These are phyloP conservation scores for Fusarium virguliforme DNA, from an alignment of 2,329 filamentous ascomycete genomes.

Conservation along the genomic window DNA sequence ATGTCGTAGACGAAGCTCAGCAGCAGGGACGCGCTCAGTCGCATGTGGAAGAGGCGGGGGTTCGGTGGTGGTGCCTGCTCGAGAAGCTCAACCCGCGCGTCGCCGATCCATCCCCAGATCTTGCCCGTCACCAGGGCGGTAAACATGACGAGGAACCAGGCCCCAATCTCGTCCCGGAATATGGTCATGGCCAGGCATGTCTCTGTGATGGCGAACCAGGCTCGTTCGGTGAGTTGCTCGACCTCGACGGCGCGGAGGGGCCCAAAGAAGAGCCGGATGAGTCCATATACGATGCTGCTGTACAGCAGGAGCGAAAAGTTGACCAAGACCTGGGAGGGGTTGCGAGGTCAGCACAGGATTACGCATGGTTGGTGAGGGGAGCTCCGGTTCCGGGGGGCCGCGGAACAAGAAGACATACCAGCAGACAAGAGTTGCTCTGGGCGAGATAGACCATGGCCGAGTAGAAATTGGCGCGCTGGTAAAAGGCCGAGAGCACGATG, in stretches of 20 bases:
- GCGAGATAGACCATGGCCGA: slow-evolving; percentile 97
- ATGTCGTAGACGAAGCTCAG: slow-evolving; percentile 86
- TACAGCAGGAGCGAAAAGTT: slow-evolving; percentile 90
- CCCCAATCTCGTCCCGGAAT: slow-evolving; percentile 94
- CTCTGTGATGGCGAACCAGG: slow-evolving; percentile 98
- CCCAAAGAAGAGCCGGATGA: slow-evolving; percentile 93
- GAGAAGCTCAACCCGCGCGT: slow-evolving; percentile 92
- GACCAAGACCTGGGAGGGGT: slow-evolving; percentile 79
- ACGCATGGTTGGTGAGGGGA: neutral
- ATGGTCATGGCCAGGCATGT: slow-evolving; percentile 98
- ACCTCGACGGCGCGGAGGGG: slow-evolving; percentile 93
- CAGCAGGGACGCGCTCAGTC: slow-evolving; percentile 83
- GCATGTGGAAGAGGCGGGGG: slow-evolving; percentile 87
- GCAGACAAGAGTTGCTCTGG: slow-evolving; percentile 94
- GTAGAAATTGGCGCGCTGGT: slow-evolving; percentile 98
- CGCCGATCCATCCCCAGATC: slow-evolving; percentile 98
- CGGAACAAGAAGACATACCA: slow-evolving; percentile 71
- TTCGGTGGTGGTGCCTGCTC: slow-evolving; percentile 96
- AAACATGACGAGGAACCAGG: slow-evolving; percentile 98
- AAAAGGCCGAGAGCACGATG: slow-evolving; percentile 91
- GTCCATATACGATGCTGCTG: slow-evolving; percentile 84
- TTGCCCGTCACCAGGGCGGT: slow-evolving; percentile 92
- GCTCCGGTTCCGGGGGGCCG: slow-evolving; percentile 10
- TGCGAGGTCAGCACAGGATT: slow-evolving; percentile 25
- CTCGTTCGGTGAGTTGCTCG: slow-evolving; percentile 96